Conservation (phyloP, 2,329 filamentous ascomycete species). For the Botrytis fragariae region DNA sequence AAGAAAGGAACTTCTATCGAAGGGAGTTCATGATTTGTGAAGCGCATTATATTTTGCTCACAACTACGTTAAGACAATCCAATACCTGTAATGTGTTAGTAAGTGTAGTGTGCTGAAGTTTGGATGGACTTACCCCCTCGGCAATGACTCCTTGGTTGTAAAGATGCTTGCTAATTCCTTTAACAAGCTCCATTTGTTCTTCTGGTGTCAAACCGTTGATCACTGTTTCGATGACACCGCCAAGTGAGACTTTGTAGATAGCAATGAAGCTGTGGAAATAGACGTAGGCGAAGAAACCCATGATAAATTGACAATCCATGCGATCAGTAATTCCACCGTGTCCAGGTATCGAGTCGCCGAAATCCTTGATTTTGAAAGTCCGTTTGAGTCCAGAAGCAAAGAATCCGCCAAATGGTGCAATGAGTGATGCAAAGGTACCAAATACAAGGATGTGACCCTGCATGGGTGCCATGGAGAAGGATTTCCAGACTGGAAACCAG, state of each 20-base stretch:
- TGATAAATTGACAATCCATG: constrained; percentile 99
- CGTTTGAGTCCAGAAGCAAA: constrained; percentile 97
- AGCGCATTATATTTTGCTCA: constrained; percentile 31
- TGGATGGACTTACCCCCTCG: constrained; percentile 34
- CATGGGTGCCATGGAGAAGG: constrained; percentile 78
- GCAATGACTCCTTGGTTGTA: constrained; percentile 56
- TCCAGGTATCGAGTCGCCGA: constrained; percentile 95
- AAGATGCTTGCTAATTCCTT: constrained; percentile 61
- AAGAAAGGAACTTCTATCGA: background rate
- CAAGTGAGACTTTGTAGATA: constrained; percentile 78
- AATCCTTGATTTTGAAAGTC: constrained; percentile 99
- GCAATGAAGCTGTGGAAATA: constrained; percentile 99
- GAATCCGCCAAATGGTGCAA: constrained; percentile 96
- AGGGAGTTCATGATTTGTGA: background rate
- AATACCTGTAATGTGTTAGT: constrained; percentile 29
- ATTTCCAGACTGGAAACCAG: constrained; percentile 69
- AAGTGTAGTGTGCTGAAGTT: background rate
- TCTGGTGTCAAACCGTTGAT: constrained; percentile 85
- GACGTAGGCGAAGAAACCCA: constrained; percentile 98
- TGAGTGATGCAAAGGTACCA: constrained; percentile 90
- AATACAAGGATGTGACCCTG: constrained; percentile 90
- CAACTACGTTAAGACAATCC: constrained; percentile 33
- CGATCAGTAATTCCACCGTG: constrained; percentile 98
- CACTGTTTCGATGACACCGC: constrained; percentile 83
- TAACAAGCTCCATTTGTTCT: constrained; percentile 82